Base-by-base conservation (phyloP, 805 yeast genomes). In the Teunomyces panamensis region DNA sequence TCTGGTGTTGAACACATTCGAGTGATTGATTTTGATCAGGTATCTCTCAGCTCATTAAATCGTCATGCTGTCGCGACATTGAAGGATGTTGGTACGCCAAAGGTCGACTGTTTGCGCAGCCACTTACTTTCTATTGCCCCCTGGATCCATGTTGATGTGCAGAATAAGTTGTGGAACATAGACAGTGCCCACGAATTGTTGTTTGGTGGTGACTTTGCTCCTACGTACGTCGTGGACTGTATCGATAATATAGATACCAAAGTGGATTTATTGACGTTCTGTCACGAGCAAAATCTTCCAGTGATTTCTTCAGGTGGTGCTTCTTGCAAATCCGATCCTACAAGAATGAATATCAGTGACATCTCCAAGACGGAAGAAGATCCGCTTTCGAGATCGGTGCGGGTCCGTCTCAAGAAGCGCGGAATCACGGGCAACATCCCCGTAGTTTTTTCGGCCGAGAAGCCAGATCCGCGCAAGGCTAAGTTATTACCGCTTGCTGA, bases 201-300 rank as follows among this genome's bases (percentile, higher is more conserved):
- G 16, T 64, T 72, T 32, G 76, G 75, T 11, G 68, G 54, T 46
- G 74, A 74, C 36, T 72, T 72, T 54, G 65, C 70, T 10, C 96
- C 96, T 4, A 83, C 87, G 35, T 87, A 82, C 60, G 82, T 94
- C 24, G 87, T 94, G 27, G 99, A 94, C 62, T 94, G 98, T 69
- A 94, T 94, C 56, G 99, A 94, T 68, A 94, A 94, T 63, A 85
- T 94, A 50, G 96, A 92, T 57, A 91, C 98, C n/a, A 94, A 94
- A 60, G 95, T 91, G 26, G 99, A 94, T 59, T 71, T 94, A 45
- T 71, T 94, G 54, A 83, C 84, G 29, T 91, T 77, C 66, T 85
- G 96, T 55, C 71, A 83, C 61, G 73, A 75, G 13, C 68, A 81
- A 39, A 65, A 75, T 1, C 62, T 92, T 30, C 80, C 79, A n/a